A percentile compares a stretch with the other conserved stretches of the same genome.
Conservation (phyloP, 1,139 yeast genomes). For the Wickerhamiella infanticola region DNA sequence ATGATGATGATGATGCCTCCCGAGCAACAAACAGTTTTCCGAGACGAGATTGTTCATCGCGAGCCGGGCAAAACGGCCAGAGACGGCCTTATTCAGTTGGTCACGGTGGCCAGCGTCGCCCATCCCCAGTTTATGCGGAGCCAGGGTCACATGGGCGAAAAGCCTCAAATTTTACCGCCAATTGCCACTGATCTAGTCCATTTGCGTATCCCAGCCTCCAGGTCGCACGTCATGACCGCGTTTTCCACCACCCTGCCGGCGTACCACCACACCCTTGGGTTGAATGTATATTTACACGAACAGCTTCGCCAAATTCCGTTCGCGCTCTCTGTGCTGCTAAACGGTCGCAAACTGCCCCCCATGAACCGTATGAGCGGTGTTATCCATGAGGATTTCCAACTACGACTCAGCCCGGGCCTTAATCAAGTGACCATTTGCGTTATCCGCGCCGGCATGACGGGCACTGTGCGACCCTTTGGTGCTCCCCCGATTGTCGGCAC, state of each 20-base stretch:
- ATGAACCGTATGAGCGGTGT: constrained; percentile 1
- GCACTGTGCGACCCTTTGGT: constrained; percentile 15
- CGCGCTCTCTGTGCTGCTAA: constrained; percentile 13
- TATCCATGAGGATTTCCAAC: constrained; percentile 12
- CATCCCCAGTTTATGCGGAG: constrained; percentile 13
- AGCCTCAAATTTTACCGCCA: constrained; percentile 13
- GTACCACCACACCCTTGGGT: constrained; percentile 20
- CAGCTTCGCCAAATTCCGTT: constrained; percentile 14
- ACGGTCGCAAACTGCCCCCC: constrained; percentile 15
- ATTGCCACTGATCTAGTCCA: constrained; percentile 20
- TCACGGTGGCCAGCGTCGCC: constrained; percentile 18
- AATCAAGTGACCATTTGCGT: constrained; percentile 16
- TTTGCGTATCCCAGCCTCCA: constrained; percentile 19
- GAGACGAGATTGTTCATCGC: constrained; percentile 14
- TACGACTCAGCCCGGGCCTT: constrained; percentile 14
- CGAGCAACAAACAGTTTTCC: constrained; percentile 8
- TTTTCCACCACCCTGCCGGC: constrained; percentile 21
- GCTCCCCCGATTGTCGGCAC: constrained; percentile 17
- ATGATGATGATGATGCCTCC: constrained; percentile 5
- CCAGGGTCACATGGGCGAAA: constrained; percentile 16
- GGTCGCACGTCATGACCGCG: constrained; percentile 18
- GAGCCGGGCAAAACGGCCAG: constrained; percentile 20
- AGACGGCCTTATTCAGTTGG: constrained; percentile 18
- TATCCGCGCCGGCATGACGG: constrained; percentile 12
- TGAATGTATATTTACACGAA: constrained; percentile 19